Evolutionary conservation across 805 yeast species (phyloP).

Genomic region (Candida fluviatilis): DNA sequence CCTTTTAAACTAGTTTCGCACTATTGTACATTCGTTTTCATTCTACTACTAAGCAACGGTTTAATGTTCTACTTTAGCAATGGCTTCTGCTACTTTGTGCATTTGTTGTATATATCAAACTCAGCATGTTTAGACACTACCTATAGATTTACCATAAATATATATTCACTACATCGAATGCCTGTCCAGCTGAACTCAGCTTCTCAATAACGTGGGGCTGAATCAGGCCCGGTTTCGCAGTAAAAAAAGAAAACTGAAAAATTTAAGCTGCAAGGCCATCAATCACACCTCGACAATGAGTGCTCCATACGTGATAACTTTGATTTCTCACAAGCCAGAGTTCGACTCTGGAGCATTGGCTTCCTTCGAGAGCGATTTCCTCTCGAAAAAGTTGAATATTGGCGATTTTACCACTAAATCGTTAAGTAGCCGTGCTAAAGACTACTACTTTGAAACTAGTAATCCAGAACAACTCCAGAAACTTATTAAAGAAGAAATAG

Average conservation of each 20-base stretch:
- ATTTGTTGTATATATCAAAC: too few species aligned
- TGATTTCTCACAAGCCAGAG: slow-evolving; percentile 14
- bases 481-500: slow-evolving; percentile 5
- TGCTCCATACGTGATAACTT: slow-evolving; percentile 13
- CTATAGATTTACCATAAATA: background rate
- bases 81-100: too few species aligned
- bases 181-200: too few species aligned
- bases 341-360: slow-evolving; percentile 5
- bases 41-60: too few species aligned
- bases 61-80: too few species aligned
- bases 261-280: too few species aligned
- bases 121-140: too few species aligned
- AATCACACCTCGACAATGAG: too few species aligned
- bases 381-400: slow-evolving; percentile 4
- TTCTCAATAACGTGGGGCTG: too few species aligned
- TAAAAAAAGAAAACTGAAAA: background rate
- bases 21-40: too few species aligned
- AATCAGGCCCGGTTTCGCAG: background rate
- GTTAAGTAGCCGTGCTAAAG: slow-evolving; percentile 21
- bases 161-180: too few species aligned
- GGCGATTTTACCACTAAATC: slow-evolving; percentile 5
- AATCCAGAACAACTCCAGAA: slow-evolving; percentile 8
- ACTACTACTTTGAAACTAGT: slow-evolving; percentile 12
- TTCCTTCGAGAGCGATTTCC: slow-evolving; percentile 4
- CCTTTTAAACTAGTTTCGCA: too few species aligned